phyloP scores from a whole-genome alignment of 148 eudicot genomes.

The Pouteria glomerata region DNA sequence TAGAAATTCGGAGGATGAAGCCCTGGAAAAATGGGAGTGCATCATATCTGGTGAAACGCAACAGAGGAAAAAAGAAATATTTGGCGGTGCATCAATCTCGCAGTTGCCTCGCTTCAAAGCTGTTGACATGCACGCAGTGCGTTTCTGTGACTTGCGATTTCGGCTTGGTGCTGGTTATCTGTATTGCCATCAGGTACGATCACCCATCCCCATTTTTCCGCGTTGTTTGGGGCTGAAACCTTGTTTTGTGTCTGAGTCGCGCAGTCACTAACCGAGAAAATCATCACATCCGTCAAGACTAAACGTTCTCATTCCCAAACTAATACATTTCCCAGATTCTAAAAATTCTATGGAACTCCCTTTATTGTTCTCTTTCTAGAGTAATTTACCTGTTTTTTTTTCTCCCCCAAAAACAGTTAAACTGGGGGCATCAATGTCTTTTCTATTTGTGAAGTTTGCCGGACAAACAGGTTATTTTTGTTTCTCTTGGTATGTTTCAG shows the following conservation, averaged over 20 bases:
- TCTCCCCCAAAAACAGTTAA: not conserved
- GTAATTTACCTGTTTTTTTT: not conserved
- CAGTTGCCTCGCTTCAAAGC: conserved; percentile 58
- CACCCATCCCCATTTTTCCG: not conserved
- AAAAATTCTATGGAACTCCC: not conserved
- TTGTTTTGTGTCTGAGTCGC: not conserved
- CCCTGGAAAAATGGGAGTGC: conserved; percentile 73
- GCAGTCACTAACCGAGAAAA: no score
- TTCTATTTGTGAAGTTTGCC: not conserved
- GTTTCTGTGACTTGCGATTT: conserved; percentile 72
- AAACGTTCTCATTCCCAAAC: not conserved
- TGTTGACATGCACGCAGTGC: conserved; percentile 48
- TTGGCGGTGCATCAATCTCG: conserved; percentile 27
- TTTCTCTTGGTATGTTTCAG: conserved; percentile 24
- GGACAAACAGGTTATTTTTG: not conserved
- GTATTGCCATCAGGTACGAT: conserved; percentile 84
- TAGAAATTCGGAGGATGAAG: conserved; percentile 51
- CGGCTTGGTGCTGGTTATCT: conserved; percentile 84
- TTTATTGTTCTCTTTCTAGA: not conserved
- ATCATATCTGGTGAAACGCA: conserved; percentile 59
- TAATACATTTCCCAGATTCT: no score
- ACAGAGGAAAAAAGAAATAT: conserved; percentile 30
- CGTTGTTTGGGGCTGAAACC: not conserved
- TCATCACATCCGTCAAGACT: not conserved
- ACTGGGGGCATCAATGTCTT: not conserved